Evolutionary conservation across 768 basidiomycete genomes (phyloP).

Genomic region (Piloderma croceum): DNA sequence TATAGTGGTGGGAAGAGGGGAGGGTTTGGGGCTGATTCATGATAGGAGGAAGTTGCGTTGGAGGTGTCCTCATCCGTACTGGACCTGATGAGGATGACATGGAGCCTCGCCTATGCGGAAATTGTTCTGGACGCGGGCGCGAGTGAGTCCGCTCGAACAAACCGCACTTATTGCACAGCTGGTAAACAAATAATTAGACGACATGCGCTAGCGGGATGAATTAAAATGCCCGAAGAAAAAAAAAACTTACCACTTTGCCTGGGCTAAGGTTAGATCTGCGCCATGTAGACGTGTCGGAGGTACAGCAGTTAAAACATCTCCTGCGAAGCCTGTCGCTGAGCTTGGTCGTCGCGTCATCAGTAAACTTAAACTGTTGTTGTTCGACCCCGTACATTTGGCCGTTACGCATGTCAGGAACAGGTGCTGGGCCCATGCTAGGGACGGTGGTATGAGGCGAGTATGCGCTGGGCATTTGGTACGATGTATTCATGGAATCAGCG

Average conservation of each 20-base stretch:
- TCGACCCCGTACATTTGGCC: conserved; percentile 9
- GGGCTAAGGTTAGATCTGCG: conserved; percentile 48
- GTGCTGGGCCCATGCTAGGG: conserved; percentile 23
- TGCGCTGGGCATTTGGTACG: no score
- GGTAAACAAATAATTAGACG: conserved; percentile 2
- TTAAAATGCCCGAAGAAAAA: background rate
- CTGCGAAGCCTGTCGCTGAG: conserved; percentile 46
- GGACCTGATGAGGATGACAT: conserved; percentile 47
- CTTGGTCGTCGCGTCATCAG: conserved; percentile 52
- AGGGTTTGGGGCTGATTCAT: conserved; percentile 34
- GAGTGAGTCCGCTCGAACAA: conserved; percentile 79
- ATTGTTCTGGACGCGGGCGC: conserved; percentile 71
- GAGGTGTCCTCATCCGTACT: conserved; percentile 34
- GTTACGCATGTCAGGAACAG: conserved; percentile 25
- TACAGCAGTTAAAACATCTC: conserved; percentile 50
- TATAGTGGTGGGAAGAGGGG: conserved; percentile 45
- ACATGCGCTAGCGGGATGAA: conserved; percentile 10
- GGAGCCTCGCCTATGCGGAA: conserved; percentile 74
- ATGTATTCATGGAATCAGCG: conserved; percentile 25
- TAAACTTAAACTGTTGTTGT: conserved; percentile 36
- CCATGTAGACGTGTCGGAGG: conserved; percentile 54
- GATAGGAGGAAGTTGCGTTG: conserved; percentile 40
- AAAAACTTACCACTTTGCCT: conserved; percentile 45
- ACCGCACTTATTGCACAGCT: conserved; percentile 64
- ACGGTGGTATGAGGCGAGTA: no score